These are phyloP conservation scores for Russula dissimulans DNA, from an alignment of 768 basidiomycete species.

Conservation along the genomic window DNA sequence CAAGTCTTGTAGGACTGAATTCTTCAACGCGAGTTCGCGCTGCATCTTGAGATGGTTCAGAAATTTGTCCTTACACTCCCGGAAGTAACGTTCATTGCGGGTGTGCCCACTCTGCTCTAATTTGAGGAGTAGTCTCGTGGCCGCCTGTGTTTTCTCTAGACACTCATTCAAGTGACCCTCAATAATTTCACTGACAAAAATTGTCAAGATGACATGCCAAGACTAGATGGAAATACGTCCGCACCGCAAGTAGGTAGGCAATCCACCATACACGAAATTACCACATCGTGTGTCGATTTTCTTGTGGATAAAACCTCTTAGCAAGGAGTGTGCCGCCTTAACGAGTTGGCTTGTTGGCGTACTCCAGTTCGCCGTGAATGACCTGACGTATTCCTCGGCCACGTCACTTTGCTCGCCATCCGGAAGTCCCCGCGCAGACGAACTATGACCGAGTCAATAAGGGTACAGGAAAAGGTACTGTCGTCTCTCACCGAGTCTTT, in stretches of 20 bases:
- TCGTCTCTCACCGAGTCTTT: background rate
- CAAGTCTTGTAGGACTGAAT: background rate
- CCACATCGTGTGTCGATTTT: background rate
- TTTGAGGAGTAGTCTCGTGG: conserved; percentile 1
- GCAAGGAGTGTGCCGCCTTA: background rate
- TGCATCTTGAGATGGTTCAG: conserved; percentile 11
- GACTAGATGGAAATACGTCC: background rate
- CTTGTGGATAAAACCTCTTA: background rate
- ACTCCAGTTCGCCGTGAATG: conserved; percentile 2
- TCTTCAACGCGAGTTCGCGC: background rate
- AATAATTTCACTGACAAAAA: background rate
- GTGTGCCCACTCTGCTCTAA: conserved; percentile 11
- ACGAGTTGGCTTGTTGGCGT: conserved; percentile 1
- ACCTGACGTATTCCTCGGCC: conserved; percentile 7
- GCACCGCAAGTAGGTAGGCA: background rate
- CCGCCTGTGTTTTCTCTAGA: background rate
- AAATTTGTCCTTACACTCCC: conserved; percentile 11
- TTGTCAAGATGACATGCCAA: background rate
- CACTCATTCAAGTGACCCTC: background rate
- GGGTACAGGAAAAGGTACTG: background rate
- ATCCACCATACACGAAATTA: background rate
- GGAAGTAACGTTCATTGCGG: conserved; percentile 5
- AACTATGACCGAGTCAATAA: background rate
- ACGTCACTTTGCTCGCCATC: conserved; percentile 3
- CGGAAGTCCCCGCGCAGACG: conserved; percentile 10